Base-by-base conservation (phyloP, 2,329 filamentous ascomycete genomes). In the Xylariaceae sp. region DNA sequence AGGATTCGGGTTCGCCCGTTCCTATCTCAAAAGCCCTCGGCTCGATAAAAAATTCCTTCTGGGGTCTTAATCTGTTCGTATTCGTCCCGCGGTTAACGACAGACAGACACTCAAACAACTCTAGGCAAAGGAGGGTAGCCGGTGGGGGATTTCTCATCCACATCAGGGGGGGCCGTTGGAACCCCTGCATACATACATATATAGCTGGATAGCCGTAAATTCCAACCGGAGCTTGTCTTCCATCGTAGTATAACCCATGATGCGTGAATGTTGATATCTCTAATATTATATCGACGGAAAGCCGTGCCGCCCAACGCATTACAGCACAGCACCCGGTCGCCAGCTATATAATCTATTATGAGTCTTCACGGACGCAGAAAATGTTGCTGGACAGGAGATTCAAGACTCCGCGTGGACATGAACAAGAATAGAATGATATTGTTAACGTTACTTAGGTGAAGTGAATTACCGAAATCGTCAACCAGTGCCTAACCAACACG, bases 21-120 rank as follows among this genome's bases (percentile, higher is more conserved):
- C 58, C 68, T 68, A 67, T 67, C 65, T 62, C 66, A 63, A 70
- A 71, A 64, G 67, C 69, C 68, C 70, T 61, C 64, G 62, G 57
- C 67, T 71, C 62, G 62, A 65, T 63, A 61, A 65, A 53, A 59
- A 58, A 56, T 47, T 51, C 55, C 61, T 57, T 55, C 52, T 52
- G 58, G 58, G 51, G 49, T 58, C 54, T 8, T 55, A 50, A 49
- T 34, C 46, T 48, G 42, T 58, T 41, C 21, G 29, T 37, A 41
- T 47, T 49, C n/a, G 26, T 39, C 49, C 58, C 55, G 42, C 48
- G 50, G 42, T 56, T 12, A 53, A 54, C 30, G 50, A 47, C 39
- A 44, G 51, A 53, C 57, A 60, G 55, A 55, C 43, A 47, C 30
- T 41, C 29, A 59, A 54, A 41, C 19, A 49, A 58, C 41, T 40